A percentile compares a stretch with the other conserved stretches of the same genome.
Evolutionary conservation across 352 stramenopile genomes (phyloP).

Genomic region (Phytophthora kernoviae): DNA sequence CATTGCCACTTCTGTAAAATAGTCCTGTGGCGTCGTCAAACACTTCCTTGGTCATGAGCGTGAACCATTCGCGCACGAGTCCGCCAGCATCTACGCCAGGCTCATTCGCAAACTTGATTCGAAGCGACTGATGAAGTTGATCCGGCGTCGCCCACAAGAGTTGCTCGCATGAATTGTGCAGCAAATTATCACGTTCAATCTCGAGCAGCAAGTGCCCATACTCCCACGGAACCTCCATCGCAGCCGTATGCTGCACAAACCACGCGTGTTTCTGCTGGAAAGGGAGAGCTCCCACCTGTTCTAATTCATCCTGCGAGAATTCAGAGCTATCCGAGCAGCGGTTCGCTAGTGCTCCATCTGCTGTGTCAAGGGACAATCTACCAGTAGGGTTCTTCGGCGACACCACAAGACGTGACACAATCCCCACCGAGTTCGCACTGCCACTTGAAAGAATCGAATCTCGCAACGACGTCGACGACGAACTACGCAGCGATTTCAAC

Average conservation of each 20-base stretch:
- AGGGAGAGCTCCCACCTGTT: conserved; percentile 65
- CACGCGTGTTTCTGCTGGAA: conserved; percentile 91
- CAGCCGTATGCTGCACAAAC: conserved; percentile 87
- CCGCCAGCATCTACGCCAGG: conserved; percentile 91
- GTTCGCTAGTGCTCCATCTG: conserved; percentile 62
- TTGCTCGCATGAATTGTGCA: conserved; percentile 91
- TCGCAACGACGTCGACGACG: conserved; percentile 64
- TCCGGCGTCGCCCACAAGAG: conserved; percentile 82
- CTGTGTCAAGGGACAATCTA: conserved; percentile 72
- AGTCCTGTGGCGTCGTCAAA: conserved; percentile 87
- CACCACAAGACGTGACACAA: conserved; percentile 78
- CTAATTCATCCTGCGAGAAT: conserved; percentile 76
- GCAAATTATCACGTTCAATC: conserved; percentile 87
- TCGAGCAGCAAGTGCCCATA: conserved; percentile 87
- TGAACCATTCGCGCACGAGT: conserved; percentile 92
- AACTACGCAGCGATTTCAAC: conserved; percentile 64
- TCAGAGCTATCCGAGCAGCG: conserved; percentile 62
- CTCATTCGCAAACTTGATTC: conserved; percentile 92
- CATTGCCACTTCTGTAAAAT: conserved; percentile 78
- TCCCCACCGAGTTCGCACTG: conserved; percentile 67
- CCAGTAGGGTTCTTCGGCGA: conserved; percentile 78
- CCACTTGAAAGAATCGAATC: conserved; percentile 72
- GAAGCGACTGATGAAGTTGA: conserved; percentile 86
- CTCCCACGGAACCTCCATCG: conserved; percentile 87
- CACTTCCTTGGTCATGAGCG: conserved; percentile 88